A percentile compares a stretch with the other conserved stretches of the same genome.
Evolutionary conservation across 257 asterid species (phyloP).

Genomic region (Nicotiana tomentosiformis): DNA sequence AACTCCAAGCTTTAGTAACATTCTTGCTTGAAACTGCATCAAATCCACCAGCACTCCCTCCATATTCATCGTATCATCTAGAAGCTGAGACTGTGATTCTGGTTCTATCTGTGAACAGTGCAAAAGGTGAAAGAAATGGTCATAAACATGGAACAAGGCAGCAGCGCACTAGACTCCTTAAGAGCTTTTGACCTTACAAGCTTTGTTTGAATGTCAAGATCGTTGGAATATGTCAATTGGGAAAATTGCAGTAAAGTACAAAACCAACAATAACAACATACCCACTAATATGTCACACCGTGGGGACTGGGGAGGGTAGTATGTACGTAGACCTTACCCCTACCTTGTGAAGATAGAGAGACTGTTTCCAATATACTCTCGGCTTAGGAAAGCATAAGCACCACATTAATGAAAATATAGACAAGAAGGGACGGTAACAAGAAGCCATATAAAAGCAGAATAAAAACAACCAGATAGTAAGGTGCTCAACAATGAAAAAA

Average conservation of each 20-base stretch:
- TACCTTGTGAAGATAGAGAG: too few species aligned
- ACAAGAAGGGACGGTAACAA: too few species aligned
- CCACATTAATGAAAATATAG: too few species aligned
- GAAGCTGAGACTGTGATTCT: conserved; percentile 74
- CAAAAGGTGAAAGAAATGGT: conserved; percentile 5
- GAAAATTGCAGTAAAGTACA: not conserved
- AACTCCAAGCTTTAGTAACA: conserved; percentile 68
- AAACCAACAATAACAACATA: too few species aligned
- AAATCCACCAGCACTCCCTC: conserved; percentile 99
- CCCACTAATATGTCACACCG: too few species aligned
- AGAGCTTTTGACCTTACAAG: not conserved
- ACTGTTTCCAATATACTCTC: too few species aligned
- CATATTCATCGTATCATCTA: conserved; percentile 67
- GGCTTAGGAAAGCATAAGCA: too few species aligned
- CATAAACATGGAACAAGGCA: not conserved
- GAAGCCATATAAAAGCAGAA: too few species aligned
- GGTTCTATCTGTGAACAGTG: conserved; percentile 74
- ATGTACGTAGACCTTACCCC: too few species aligned
- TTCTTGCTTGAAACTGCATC: conserved; percentile 70
- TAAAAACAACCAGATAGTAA: too few species aligned
- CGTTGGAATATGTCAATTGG: not conserved
- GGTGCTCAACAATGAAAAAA: too few species aligned
- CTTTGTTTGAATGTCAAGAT: not conserved
- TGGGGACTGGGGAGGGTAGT: too few species aligned
- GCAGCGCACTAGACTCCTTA: not conserved